Base-by-base conservation (phyloP, 2,329 filamentous ascomycete genomes). In the Pseudocercospora fuligena region DNA sequence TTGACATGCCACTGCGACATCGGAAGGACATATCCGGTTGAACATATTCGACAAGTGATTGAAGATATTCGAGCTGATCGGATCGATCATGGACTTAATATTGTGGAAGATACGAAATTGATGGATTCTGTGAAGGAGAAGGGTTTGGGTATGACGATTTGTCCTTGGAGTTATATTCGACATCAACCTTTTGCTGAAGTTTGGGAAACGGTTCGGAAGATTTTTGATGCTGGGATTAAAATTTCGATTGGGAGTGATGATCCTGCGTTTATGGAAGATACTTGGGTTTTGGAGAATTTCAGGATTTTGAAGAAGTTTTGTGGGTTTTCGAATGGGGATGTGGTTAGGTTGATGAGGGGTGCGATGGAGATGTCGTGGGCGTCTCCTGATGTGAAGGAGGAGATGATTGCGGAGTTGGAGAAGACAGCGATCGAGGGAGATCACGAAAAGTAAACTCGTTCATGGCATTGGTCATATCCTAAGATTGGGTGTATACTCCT, bases 91-190 rank as follows among this genome's bases (percentile, higher is more conserved):
- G 47, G 47, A 25, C 19, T 51, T 23, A 51, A 51, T 51, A 5
- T 51, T 12, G 47, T 51, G 21, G 19, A 16, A 25, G 47, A 51
- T 25, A 5, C 2, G 21, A 25, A 25, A 3, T 25, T 51, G 19
- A 19, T 51, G 47, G 21, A 21, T 12, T 0, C 4, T 5, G 21
- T 51, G 21, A 14, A 6, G 8, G 21, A 23, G 2, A 51, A 25
- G 21, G 47, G 47, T 2, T 6, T 27, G 47, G 47, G 19, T 25
- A 51, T 51, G 47, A 51, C 47, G 9, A 25, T 51, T 23, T 51
- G 47, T 51, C 47, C 47, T 51, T 51, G 47, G 47, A 51, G 47
- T 51, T 51, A 51, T 51, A 51, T 51, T 27, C 47, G 47, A 51
- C 47, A 51, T 25, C 47, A 51, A 25, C 47, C 47, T 14, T 51